Base-by-base conservation (phyloP, 805 yeast genomes). In the Myxozyma sirexii region DNA sequence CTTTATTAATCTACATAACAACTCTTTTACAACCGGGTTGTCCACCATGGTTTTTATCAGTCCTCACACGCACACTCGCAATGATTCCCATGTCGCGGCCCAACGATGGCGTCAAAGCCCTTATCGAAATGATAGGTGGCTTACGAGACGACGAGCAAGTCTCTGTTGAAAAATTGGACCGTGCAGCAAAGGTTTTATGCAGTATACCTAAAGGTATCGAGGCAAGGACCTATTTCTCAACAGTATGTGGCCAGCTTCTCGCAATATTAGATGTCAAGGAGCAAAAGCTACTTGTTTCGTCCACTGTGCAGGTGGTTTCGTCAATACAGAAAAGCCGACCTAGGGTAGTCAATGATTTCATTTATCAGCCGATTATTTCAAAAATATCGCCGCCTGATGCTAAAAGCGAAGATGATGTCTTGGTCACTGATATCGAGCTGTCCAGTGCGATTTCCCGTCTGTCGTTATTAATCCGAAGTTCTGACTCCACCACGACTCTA, bases 101-200 rank as follows among this genome's bases (percentile, higher is more conserved):
- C 1, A 71, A 73, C 0, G 85, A 87, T 68, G 97, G 98, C 0
- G 83, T 94, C 1, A 73, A 82, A 29, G 79, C 91, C 1, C 73
- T 93, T 51, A 78, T 91, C 29, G 97, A 93, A 71, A 84, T 88
- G 63, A 78, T 88, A 0, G 76, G 88, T 13, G 96, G 96, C 0
- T 76, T 88, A 26, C 77, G 97, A 57, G 96, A 90, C 43, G 78
- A 80, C 55, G 93, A 87, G 57, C 84, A 83, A 12, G 73, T 90
- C 13, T 85, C 84, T 63, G 72, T 84, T n/a, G 84, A 82, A 33
- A 87, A 84, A 64, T 77, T 89, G 49, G 84, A 83, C 27, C 82
- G 85, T 58, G 87, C 89, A 0, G 82, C 88, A n/a, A 80, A 79
- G 43, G 78, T 90, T 1, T 71, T 93, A 15, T 70, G 87, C 29